These are phyloP conservation scores for Babesia ovis DNA, from an alignment of 169 alveolate species.

Conservation along the genomic window DNA sequence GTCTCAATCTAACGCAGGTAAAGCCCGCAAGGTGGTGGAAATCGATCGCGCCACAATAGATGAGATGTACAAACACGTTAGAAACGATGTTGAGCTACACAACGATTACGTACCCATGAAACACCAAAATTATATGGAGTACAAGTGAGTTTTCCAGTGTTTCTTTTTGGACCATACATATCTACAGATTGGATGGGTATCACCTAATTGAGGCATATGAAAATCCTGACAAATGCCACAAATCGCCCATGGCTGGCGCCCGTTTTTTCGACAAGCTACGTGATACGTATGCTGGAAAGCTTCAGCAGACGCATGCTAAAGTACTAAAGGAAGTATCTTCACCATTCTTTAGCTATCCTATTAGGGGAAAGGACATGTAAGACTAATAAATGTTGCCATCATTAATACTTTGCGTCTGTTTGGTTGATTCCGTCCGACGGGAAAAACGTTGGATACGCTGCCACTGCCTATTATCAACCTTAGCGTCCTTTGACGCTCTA, in stretches of 20 bases:
- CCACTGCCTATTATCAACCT: constrained; percentile 5
- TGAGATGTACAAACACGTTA: constrained; percentile 42
- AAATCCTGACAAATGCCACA: constrained; percentile 64
- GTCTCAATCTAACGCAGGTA: constrained; percentile 21
- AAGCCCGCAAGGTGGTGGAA: constrained; percentile 52
- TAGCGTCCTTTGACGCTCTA: not conserved
- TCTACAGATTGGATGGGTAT: constrained; percentile 54
- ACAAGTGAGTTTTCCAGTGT: constrained; percentile 38
- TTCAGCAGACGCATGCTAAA: constrained; percentile 35
- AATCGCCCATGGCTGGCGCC: constrained; percentile 50
- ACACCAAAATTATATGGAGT: constrained; percentile 65
- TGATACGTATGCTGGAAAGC: constrained; percentile 48
- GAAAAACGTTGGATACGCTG: constrained; percentile 6
- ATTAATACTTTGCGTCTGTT: not conserved
- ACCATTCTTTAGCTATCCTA: constrained; percentile 47
- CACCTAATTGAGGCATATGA: constrained; percentile 66
- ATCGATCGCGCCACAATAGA: constrained; percentile 48
- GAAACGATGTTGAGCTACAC: constrained; percentile 65
- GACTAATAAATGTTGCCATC: not conserved
- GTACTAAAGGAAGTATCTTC: constrained; percentile 29
- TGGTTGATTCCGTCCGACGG: not conserved
- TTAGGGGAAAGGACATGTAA: constrained; percentile 44
- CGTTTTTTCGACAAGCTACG: constrained; percentile 55
- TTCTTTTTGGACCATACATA: not conserved
- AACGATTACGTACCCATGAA: constrained; percentile 64